These are phyloP conservation scores for Botrytis sinoallii DNA, from an alignment of 2,329 filamentous ascomycete genomes.

Conservation along the genomic window DNA sequence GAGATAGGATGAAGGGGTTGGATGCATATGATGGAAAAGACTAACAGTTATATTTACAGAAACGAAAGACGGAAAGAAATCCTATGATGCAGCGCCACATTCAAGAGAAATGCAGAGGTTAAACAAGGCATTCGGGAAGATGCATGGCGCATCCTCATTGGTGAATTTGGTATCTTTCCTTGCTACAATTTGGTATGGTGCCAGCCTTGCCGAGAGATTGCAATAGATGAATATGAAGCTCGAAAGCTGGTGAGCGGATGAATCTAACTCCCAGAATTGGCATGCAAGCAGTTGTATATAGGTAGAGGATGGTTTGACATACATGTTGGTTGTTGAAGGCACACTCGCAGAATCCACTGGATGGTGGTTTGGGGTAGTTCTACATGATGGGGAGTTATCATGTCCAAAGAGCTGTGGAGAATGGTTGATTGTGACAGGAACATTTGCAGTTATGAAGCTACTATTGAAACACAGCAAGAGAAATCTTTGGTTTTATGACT, in stretches of 20 bases:
- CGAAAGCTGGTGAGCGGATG: not conserved
- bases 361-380: not conserved
- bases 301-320: not conserved
- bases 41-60: constrained; percentile 47
- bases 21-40: not conserved
- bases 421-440: not conserved
- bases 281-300: not conserved
- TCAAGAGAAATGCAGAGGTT: constrained; percentile 78
- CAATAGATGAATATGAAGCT: constrained; percentile 20
- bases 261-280: not conserved
- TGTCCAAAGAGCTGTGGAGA: not conserved
- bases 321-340: not conserved
- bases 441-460: not conserved
- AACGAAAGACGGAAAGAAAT: constrained; percentile 84
- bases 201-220: constrained; percentile 52
- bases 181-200: constrained; percentile 73
- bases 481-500: not conserved
- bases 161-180: constrained; percentile 71
- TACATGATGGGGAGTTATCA: not conserved
- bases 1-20: not conserved
- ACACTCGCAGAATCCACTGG: not conserved
- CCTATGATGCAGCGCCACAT: constrained; percentile 74
- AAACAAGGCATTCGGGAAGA: constrained; percentile 72
- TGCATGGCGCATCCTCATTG: constrained; percentile 80
- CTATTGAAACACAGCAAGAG: not conserved